Evolutionary conservation across 495 filamentous ascomycete species (phyloP).

Genomic region (Penicillium goetzii): DNA sequence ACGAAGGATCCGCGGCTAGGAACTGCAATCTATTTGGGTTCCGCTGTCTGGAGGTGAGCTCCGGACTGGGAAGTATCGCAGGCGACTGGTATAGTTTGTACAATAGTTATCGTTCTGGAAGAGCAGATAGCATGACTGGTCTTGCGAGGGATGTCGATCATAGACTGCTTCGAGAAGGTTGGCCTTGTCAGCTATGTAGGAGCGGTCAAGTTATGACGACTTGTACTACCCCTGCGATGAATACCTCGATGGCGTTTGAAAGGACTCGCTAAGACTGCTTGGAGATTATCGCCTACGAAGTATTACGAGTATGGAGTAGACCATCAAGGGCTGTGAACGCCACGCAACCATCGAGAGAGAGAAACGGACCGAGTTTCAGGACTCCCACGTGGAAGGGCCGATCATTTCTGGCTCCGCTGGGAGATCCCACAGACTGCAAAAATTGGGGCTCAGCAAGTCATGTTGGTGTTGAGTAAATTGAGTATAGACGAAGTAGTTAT

Average conservation of each 20-base stretch:
- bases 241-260: not conserved
- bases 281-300: not conserved
- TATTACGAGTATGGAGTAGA: not conserved
- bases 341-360: not conserved
- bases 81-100: not conserved
- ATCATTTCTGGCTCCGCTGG: conserved; percentile 17
- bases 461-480: not conserved
- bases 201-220: not conserved
- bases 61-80: conserved; percentile 2
- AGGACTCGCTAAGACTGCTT: not conserved
- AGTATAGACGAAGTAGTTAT: not conserved
- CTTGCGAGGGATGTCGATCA: not conserved
- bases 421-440: not conserved
- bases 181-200: not conserved
- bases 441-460: not conserved
- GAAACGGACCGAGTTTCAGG: conserved; percentile 20
- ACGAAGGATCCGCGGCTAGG: conserved; percentile 14
- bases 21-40: conserved; percentile 17
- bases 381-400: conserved; percentile 24
- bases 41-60: conserved; percentile 1
- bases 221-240: not conserved
- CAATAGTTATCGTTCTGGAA: not conserved
- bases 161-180: conserved; percentile 6
- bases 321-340: conserved; percentile 1
- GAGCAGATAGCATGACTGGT: not conserved